Evolutionary conservation across 495 filamentous ascomycete species (phyloP), one percentile per base, ranked within the genome.

Genomic region (Talaromyces trachyspermus): DNA sequence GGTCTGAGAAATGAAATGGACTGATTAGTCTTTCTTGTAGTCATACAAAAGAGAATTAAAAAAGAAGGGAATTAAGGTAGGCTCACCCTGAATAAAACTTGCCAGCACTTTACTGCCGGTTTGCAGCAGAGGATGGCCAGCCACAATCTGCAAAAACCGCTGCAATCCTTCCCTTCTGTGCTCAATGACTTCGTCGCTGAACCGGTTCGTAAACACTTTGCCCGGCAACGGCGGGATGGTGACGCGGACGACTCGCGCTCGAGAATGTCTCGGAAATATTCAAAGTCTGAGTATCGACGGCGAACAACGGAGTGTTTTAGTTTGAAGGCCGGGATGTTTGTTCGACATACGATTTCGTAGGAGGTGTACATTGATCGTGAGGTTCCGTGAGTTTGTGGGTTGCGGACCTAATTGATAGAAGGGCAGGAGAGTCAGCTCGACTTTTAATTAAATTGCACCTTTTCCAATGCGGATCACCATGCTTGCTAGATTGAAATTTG

Each of bases 181-280:
- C 77, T 98, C 94, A 60, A 98, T 98, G 54, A 98, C 94, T 58
- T 95, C 92, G 61, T 98, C 92, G 50, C 86, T 91, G 70, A 98
- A 98, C 12, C 92, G 86, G 64, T 97, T 97, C 20, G 91, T 96
- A 57, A 97, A 95, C 24, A 98, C 92, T 70, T 97, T 98, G 20
- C 92, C 92, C 0, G 92, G 92, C 42, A 98, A 71, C 19, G 92
- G 92, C 4, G 92, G 92, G 60, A 97, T 98, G 23, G 88, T 95
- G 40, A 98, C 92, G 45, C 94, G 75, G 90, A 90, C 56, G 78
- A 84, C 71, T 98, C 92, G 47, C 94, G 84, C 75, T 98, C 92
- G 43, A 98, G 78, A 47, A 97, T 95, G 62, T 98, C 92, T 56
- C 92, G 89, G 71, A 98, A 98, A 71, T 92, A 89, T 70, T 98